Base-by-base conservation (phyloP, 495 filamentous ascomycete genomes). In the Penicillium canescens region DNA sequence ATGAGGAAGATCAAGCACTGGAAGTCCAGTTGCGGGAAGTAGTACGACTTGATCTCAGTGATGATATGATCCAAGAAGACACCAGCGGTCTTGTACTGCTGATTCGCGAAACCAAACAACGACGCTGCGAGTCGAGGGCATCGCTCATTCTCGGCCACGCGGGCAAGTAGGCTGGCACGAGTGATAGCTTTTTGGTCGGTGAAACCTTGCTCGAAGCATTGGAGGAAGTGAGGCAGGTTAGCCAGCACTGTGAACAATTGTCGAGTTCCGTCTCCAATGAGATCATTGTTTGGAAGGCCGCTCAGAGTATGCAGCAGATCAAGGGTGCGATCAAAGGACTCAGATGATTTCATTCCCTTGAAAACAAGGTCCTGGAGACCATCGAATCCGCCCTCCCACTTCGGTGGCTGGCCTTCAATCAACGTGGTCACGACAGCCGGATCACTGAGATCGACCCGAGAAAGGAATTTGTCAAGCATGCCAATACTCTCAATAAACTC, bases 401-500 rank as follows among this genome's bases (percentile, higher is more conserved):
- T 89, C 4, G 84, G 79, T 3, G 94, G 93, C 54, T 87, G 87
- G 39, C 85, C 85, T 23, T 92, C 88, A 54, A 87, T 77, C 21
- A 99, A 77, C 39, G 86, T 67, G 33, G 79, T 70, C 21, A 92
- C 81, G 8, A 91, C 83, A 38, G 68, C 76, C 0, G 86, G 79
- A 52, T 90, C 85, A 45, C 80, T 79, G 34, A 99, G 82, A 67
- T 98, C 87, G 37, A 98, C 76, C 56, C 92, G 92, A 59, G 83
- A 80, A 35, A 99, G 66, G 44, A 96, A 81, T 60, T 90, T 87
- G 33, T 96, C 88, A n/a, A 99, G 78, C 87, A 98, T 96, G 34
- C 87, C 85, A 14, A 96, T 75, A 40, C 88, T 91, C 61, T 96
- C 92, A 50, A 93, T 81, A 61, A 96, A 99, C 66, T 99, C 94